Conservation (phyloP, 2,329 filamentous ascomycete species). For the Hyphodiscus sp. region DNA sequence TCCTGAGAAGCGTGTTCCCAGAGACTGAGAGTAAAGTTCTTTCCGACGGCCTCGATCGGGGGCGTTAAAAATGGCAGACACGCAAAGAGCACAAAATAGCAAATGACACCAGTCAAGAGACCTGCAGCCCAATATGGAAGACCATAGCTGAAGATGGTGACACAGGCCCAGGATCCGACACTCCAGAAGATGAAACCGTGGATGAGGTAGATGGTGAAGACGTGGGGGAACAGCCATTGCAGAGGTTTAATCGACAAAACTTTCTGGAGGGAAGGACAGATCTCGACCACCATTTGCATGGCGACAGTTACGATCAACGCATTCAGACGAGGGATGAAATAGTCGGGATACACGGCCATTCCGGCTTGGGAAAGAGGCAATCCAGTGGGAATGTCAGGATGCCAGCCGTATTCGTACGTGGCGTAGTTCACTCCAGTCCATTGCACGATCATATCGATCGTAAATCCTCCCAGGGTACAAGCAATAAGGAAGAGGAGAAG, state of each 20-base stretch:
- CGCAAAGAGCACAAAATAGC: conserved; percentile 2
- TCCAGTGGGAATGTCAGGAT: conserved; percentile 36
- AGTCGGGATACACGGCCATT: conserved; percentile 34
- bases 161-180: conserved; percentile 21
- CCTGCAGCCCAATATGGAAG: conserved; percentile 23
- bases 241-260: conserved; percentile 35
- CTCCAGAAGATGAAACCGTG: conserved; percentile 35
- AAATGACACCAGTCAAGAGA: not conserved
- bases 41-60: conserved; percentile 18
- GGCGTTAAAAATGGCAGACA: conserved; percentile 21
- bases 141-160: conserved; percentile 14
- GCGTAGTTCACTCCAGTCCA: conserved; percentile 15
- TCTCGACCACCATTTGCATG: conserved; percentile 31
- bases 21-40: conserved; percentile 10
- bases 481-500: conserved; percentile 29
- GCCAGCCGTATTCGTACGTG: conserved; percentile 36
- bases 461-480: conserved; percentile 19
- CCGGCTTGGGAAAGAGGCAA: conserved; percentile 31
- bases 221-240: conserved; percentile 39
- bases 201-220: conserved; percentile 43
- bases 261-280: conserved; percentile 34
- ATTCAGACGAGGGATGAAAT: conserved; percentile 38
- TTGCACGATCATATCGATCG: conserved; percentile 10
- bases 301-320: conserved; percentile 34
- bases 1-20: conserved; percentile 9